Evolutionary conservation across 495 filamentous ascomycete genomes (phyloP), one percentile per base, ranked within the genome.

Genomic region (Penicillium ucsense): DNA sequence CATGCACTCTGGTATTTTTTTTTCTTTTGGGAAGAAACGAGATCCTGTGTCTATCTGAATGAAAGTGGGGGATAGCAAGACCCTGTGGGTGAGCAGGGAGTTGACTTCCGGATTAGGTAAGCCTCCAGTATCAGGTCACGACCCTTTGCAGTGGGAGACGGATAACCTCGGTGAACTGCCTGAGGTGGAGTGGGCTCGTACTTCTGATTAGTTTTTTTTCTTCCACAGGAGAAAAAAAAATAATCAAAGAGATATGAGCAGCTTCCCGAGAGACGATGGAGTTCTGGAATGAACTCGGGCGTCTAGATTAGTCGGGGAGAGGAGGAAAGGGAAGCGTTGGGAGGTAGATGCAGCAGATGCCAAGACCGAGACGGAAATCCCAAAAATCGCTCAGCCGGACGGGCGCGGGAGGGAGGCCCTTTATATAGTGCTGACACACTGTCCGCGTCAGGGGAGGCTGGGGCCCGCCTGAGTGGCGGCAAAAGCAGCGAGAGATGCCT

Each of bases 381-480:
- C 56, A 60, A 50, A 46, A 41, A 11, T 31, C 8, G 9, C 10
- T 5, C 27, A 53, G 42, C 43, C 37, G 31, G 31, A 33, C 51
- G 57, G 59, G 64, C 61, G 66, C 61, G 68, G 70, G 68, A 71
- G 68, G 62, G 63, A 64, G 66, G 61, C 53, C 53, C 67, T 63
- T 72, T 72, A 65, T 71, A 74, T 74, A 72, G 64, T 62, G 62
- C 61, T 66, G 67, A 69, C 45, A 66, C 66, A 65, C 56, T 48
- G 56, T 54, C 45, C 38, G 52, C 54, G 52, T 61, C 65, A 62
- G 67, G 65, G 67, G 60, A 66, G 60, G 66, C 66, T 67, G 63
- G 66, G 20, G 53, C 56, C 63, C 50, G 49, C n/a, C 27, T 56
- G 57, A 11, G 61, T 59, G 67, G 67, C 64, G 66, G 57, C 56